Percentiles rank a stretch among this genome's conserved stretches.
phyloP scores from a whole-genome alignment of 148 eudicot species.

The Pouteria glomerata region DNA sequence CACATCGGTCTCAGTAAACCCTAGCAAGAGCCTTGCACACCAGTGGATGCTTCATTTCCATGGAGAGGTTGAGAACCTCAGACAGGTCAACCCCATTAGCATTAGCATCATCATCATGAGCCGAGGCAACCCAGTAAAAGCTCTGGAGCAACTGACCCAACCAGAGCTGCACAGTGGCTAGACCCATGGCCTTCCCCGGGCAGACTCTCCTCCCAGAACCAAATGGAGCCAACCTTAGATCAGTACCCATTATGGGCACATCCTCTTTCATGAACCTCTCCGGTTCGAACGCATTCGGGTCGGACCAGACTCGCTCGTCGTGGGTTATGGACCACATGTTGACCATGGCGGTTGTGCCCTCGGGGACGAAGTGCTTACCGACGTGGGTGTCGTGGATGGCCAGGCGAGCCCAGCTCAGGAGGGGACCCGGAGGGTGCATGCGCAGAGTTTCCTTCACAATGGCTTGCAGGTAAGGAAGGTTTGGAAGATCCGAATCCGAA shows the following conservation, averaged over 20 bases:
- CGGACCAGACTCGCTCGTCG: constrained; percentile 59
- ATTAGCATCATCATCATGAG: too few species aligned
- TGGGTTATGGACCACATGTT: constrained; percentile 99
- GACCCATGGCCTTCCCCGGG: constrained; percentile 77
- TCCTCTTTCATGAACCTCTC: constrained; percentile 73
- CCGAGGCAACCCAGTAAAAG: constrained; percentile 71
- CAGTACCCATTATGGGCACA: constrained; percentile 76
- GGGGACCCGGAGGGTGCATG: too few species aligned
- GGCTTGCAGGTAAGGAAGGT: too few species aligned
- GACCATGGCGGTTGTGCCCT: constrained; percentile 95
- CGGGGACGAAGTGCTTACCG: constrained; percentile 74
- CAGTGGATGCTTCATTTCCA: constrained; percentile 89
- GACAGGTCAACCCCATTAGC: constrained; percentile 63
- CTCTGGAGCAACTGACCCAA: constrained; percentile 74
- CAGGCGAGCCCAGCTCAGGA: too few species aligned
- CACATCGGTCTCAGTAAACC: too few species aligned
- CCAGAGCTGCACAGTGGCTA: constrained; percentile 84
- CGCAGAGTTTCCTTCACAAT: too few species aligned
- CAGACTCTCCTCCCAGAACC: constrained; percentile 91
- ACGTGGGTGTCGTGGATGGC: too few species aligned
- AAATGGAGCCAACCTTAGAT: constrained; percentile 73
- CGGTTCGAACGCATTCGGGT: constrained; percentile 57
- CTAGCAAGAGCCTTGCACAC: constrained; percentile 72
- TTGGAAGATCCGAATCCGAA: too few species aligned
- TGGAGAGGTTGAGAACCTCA: constrained; percentile 69